These are phyloP conservation scores for Metschnikowia cubensis DNA, from an alignment of 805 yeast genomes.

Conservation along the genomic window DNA sequence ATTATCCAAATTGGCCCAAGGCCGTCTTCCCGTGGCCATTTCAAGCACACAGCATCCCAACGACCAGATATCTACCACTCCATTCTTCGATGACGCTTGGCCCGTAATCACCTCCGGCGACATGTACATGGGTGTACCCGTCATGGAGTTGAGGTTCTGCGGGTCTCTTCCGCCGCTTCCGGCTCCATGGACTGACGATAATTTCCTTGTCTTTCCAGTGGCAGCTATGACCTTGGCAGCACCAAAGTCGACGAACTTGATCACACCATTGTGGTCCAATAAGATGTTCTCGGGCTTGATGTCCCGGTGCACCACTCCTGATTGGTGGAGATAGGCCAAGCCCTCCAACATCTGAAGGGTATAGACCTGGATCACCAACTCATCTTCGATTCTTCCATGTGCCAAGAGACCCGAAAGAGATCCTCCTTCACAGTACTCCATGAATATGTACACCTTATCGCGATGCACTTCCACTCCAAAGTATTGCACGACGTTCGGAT, in stretches of 20 bases:
- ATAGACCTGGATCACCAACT: conserved; percentile 84
- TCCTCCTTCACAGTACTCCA: conserved; percentile 98
- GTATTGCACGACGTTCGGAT: conserved; percentile 94
- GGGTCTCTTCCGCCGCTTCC: conserved; percentile 10
- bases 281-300: conserved; percentile 93
- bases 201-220: conserved; percentile 43
- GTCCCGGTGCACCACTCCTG: conserved; percentile 95
- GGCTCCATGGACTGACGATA: conserved; percentile 4
- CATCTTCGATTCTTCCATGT: conserved; percentile 94
- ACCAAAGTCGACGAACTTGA: conserved; percentile 95
- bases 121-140: conserved; percentile 99
- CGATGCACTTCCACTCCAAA: conserved; percentile 97
- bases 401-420: conserved; percentile 80
- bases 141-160: conserved; percentile 46
- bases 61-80: conserved; percentile 89
- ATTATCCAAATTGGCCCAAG: conserved; percentile 94
- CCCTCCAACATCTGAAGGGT: conserved; percentile 93
- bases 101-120: conserved; percentile 96
- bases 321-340: conserved; percentile 86
- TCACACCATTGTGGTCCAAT: conserved; percentile 85
- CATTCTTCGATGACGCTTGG: conserved; percentile 51
- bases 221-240: conserved; percentile 88
- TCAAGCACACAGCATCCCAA: conserved; percentile 93
- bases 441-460: conserved; percentile 89
- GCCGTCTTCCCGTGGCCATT: conserved; percentile 94